Base-by-base conservation (phyloP, 2,329 filamentous ascomycete genomes). In the Zasmidium cellare region DNA sequence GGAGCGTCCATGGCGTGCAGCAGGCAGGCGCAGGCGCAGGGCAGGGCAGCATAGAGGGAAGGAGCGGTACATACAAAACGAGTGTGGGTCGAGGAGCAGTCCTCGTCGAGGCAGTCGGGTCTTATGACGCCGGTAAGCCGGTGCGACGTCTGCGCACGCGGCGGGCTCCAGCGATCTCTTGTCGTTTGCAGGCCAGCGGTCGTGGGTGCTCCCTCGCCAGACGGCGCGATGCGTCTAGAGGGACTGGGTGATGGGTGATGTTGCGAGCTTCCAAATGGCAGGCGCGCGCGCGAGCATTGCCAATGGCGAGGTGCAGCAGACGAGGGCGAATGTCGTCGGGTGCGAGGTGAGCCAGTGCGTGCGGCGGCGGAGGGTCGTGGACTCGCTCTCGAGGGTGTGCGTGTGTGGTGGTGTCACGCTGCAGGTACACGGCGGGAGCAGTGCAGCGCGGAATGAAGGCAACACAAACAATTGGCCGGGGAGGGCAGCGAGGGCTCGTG, bases 21-120 rank as follows among this genome's bases (percentile, higher is more conserved):
- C 19, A 23, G 45, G 12, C 19, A n/a, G n/a, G n/a, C n/a, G n/a
- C n/a, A n/a, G n/a, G n/a, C n/a, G n/a, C n/a, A n/a, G n/a, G n/a
- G n/a, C n/a, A n/a, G n/a, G n/a, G 23, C 25, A 22, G 45, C 49
- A 38, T 46, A 45, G n/a, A 52, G 25, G 25, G 49, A 20, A 46
- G 38, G 25, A 48, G 45, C 38, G 35, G 22, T 41, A 59, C 57
- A 35, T 59, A 59, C 56, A 28, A 44, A 59, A 59, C 31, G 56
- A 59, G 47, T 46, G 56, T 55, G 52, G 47, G 19, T 59, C 46
- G 56, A 55, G 52, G 44, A 28, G 25, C 25, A 6, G 25, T 28
- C 48, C 55, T 31, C 53, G 47, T 48, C 52, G 53, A 54, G 56
- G 22, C 47, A 23, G 28, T n/a, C 46, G 47, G 52, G 47, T 52